Evolutionary conservation across 2,329 filamentous ascomycete genomes (phyloP).

Genomic region (Hypoxylon sp.): DNA sequence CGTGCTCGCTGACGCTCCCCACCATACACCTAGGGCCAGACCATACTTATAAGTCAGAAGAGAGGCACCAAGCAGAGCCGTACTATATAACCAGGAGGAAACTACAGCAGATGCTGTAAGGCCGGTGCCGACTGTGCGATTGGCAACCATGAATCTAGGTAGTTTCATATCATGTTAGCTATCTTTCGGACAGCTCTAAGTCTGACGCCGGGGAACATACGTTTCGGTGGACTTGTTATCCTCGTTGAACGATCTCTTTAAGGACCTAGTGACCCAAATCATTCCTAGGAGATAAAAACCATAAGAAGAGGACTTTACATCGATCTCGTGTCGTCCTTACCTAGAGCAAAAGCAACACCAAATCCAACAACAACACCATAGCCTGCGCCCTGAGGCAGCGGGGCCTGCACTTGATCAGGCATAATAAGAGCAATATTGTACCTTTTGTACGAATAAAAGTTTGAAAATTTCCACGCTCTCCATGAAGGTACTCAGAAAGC

Average conservation of each 20-base stretch:
- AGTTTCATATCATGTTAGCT: background rate
- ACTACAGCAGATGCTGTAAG: conserved; percentile 68
- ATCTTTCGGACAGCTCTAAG: background rate
- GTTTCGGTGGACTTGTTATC: conserved; percentile 69
- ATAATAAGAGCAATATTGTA: background rate
- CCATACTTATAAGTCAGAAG: conserved; percentile 69
- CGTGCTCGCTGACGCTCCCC: conserved; percentile 64
- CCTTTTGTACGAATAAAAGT: too few species aligned
- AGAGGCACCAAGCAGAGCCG: conserved; percentile 65
- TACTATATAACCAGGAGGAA: conserved; percentile 70
- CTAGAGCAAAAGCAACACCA: conserved; percentile 56
- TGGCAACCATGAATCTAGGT: conserved; percentile 65
- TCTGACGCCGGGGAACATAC: conserved; percentile 35
- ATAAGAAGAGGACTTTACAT: background rate
- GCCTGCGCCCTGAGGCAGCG: conserved; percentile 36
- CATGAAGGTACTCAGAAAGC: background rate
- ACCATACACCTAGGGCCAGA: conserved; percentile 70
- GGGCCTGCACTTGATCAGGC: conserved; percentile 26
- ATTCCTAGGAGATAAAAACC: conserved; percentile 52
- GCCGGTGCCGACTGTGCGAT: conserved; percentile 65
- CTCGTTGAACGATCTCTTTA: conserved; percentile 66
- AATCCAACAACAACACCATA: conserved; percentile 54
- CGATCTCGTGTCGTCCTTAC: background rate
- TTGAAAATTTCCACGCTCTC: too few species aligned
- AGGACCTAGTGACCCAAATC: conserved; percentile 62